phyloP scores from a whole-genome alignment of 2,329 filamentous ascomycete species.

The Capronia americana region DNA sequence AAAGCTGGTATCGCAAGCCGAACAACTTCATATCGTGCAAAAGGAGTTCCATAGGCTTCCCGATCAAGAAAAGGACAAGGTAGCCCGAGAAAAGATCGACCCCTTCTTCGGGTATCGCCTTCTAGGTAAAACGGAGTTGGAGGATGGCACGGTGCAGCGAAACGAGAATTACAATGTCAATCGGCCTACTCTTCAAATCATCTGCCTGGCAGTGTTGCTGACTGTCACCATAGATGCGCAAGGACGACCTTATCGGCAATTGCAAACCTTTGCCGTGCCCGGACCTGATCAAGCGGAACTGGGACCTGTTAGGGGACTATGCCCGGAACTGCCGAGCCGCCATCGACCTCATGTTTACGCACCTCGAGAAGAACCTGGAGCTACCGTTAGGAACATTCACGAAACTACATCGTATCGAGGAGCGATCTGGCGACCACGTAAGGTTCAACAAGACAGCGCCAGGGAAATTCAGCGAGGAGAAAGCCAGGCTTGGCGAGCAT shows the following conservation, averaged over 20 bases:
- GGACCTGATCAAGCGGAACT: slow-evolving; percentile 17
- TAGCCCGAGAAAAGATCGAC: slow-evolving; percentile 14
- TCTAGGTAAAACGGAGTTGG: slow-evolving; percentile 3
- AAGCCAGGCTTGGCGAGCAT: slow-evolving; percentile 37
- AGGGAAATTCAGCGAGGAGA: slow-evolving; percentile 15
- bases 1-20: slow-evolving; percentile 17
- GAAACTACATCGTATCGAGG: slow-evolving; percentile 16
- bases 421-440: slow-evolving; percentile 14
- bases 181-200: neutral
- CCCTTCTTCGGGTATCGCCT: slow-evolving; percentile 18
- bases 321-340: slow-evolving; percentile 19
- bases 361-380: slow-evolving; percentile 14
- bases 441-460: slow-evolving; percentile 10
- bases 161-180: slow-evolving; percentile 20
- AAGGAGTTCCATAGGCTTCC: slow-evolving; percentile 16
- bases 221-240: slow-evolving; percentile 16
- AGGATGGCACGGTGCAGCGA: slow-evolving; percentile 9
- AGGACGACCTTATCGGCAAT: slow-evolving; percentile 18
- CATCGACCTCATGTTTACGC: slow-evolving; percentile 20
- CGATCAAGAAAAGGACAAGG: slow-evolving; percentile 9
- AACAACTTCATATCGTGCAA: slow-evolving; percentile 12
- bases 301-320: slow-evolving; percentile 10
- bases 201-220: neutral
- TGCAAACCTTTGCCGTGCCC: slow-evolving; percentile 19
- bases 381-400: slow-evolving; percentile 13